phyloP scores from a whole-genome alignment of 2,329 filamentous ascomycete genomes.

The Pyrenochaeta sp. region DNA sequence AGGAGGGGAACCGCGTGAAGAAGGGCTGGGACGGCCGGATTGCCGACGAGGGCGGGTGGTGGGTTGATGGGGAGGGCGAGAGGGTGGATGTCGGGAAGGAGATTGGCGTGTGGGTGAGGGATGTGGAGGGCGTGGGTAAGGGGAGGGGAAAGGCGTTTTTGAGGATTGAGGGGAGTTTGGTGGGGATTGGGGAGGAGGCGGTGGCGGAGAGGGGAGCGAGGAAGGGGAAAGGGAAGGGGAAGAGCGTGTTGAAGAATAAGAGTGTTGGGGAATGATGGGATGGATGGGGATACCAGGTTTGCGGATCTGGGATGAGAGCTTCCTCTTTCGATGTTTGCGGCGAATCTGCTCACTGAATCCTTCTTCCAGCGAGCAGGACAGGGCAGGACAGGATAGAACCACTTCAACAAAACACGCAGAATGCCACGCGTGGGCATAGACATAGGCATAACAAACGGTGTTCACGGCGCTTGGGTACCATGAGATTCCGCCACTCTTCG shows the following conservation, averaged over 20 bases:
- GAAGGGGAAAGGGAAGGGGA: conserved; percentile 16
- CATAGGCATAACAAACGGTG: too few species aligned
- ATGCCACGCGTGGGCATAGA: too few species aligned
- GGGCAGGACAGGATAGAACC: too few species aligned
- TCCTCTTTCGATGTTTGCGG: too few species aligned
- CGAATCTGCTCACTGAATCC: too few species aligned
- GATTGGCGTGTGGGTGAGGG: conserved; percentile 79
- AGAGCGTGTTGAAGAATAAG: conserved; percentile 1
- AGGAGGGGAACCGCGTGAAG: conserved; percentile 28
- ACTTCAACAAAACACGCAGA: too few species aligned
- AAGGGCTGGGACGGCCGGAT: conserved; percentile 34
- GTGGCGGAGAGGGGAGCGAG: conserved; percentile 25
- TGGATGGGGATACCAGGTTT: too few species aligned
- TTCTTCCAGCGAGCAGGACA: too few species aligned
- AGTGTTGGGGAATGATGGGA: not conserved
- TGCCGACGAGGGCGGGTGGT: conserved; percentile 69
- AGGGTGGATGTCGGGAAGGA: conserved; percentile 52
- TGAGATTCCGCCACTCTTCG: too few species aligned
- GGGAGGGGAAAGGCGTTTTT: conserved; percentile 77
- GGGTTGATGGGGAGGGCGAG: conserved; percentile 74
- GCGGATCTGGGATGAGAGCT: too few species aligned
- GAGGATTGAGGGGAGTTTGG: conserved; percentile 87
- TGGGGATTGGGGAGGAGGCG: conserved; percentile 72
- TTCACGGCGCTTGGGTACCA: too few species aligned
- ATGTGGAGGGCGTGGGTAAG: conserved; percentile 78